These are phyloP conservation scores for Xylariales sp. DNA, from an alignment of 2,329 filamentous ascomycete species.

Conservation along the genomic window DNA sequence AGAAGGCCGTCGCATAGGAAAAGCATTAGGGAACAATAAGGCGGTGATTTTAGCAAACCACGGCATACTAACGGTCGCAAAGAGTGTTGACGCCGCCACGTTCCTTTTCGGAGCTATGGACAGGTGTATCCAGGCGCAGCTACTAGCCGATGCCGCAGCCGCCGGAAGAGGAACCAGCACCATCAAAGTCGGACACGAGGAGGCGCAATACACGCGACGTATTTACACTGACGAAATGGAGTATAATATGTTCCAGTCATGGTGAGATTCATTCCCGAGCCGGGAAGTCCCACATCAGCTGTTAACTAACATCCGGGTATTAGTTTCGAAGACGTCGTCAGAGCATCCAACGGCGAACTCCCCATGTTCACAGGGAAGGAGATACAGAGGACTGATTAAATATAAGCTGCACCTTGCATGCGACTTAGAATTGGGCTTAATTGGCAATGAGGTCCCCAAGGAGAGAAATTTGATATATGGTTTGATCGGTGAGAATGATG, in stretches of 20 bases:
- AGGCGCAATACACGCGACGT: neutral
- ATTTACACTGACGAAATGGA: constrained; percentile 2
- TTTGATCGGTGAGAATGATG: too few species aligned
- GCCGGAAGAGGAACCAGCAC: constrained; percentile 7
- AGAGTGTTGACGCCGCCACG: neutral
- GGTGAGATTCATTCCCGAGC: neutral
- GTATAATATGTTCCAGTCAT: neutral
- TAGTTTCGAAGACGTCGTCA: constrained; percentile 1
- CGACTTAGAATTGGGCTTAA: too few species aligned
- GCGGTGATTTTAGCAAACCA: neutral
- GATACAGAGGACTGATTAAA: constrained; percentile 4
- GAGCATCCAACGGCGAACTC: neutral
- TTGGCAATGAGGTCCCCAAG: too few species aligned
- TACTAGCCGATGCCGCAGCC: neutral
- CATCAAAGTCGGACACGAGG: neutral
- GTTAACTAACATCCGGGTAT: neutral
- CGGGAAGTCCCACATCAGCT: neutral
- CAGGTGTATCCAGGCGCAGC: neutral
- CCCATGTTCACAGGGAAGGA: constrained; percentile 1
- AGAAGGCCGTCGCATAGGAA: neutral
- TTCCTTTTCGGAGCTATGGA: neutral
- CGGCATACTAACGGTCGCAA: neutral
- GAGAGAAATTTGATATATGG: too few species aligned
- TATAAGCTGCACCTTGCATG: neutral
- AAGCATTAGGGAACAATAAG: neutral